A percentile compares a stretch with the other conserved stretches of the same genome.
These are phyloP conservation scores for Ophiosphaerella narmari DNA, from an alignment of 2,329 filamentous ascomycete species.

Conservation along the genomic window DNA sequence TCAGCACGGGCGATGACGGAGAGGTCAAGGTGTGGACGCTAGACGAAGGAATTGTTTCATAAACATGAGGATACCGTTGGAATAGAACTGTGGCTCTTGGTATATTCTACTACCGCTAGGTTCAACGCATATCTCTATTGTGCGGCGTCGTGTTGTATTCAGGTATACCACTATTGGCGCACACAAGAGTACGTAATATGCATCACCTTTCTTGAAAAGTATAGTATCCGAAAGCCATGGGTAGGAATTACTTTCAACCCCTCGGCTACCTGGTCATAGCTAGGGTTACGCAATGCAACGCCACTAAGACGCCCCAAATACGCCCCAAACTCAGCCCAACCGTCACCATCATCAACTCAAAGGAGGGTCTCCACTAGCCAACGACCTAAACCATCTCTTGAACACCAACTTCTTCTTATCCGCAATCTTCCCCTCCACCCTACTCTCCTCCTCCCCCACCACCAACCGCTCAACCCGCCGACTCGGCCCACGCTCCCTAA, in stretches of 20 bases:
- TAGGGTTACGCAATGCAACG: too few relatives aligned
- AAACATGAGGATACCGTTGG: neutral
- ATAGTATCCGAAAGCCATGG: too few relatives aligned
- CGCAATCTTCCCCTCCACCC: conserved; percentile 4
- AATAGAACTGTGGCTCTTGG: neutral
- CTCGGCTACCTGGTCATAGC: too few relatives aligned
- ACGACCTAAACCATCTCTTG: conserved; percentile 22
- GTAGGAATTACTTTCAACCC: too few relatives aligned
- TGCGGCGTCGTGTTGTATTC: too few relatives aligned
- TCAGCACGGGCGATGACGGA: conserved; percentile 93
- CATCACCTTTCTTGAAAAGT: too few relatives aligned
- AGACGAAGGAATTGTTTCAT: conserved; percentile 17
- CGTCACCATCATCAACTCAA: too few relatives aligned
- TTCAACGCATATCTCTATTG: too few relatives aligned
- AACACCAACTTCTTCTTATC: conserved; percentile 17
- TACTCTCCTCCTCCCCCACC: conserved; percentile 4
- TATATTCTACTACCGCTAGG: neutral
- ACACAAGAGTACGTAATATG: too few relatives aligned
- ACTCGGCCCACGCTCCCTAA: conserved; percentile 21
- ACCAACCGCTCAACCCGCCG: neutral
- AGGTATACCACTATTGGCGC: too few relatives aligned
- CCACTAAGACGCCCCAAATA: too few relatives aligned
- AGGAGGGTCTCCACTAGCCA: neutral
- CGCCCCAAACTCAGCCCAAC: too few relatives aligned
- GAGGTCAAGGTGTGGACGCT: conserved; percentile 79